Conservation (phyloP, 73 alveolate genomes). For the Stentor roeselii region DNA sequence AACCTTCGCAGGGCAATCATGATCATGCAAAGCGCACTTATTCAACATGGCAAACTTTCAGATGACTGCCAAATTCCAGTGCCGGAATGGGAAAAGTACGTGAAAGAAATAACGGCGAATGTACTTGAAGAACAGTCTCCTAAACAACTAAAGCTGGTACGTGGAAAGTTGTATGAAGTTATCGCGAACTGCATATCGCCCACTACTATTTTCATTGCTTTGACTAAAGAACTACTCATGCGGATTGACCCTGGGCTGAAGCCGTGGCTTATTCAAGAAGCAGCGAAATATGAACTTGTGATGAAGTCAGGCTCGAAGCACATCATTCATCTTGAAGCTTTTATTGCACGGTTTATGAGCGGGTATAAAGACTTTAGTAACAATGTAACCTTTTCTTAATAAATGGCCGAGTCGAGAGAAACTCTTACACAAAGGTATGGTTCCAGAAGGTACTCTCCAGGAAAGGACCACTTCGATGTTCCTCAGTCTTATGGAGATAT, state of each 20-base stretch:
- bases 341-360: slow-evolving; percentile 76
- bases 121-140: slow-evolving; percentile 49
- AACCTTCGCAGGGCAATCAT: slow-evolving; percentile 76
- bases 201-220: slow-evolving; percentile 51
- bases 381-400: too few species aligned
- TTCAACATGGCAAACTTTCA: slow-evolving; percentile 27
- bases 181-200: slow-evolving; percentile 68
- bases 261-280: slow-evolving; percentile 64
- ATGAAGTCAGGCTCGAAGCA: slow-evolving; percentile 88
- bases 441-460: too few species aligned
- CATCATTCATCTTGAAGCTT: slow-evolving; percentile 94
- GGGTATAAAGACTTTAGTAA: slow-evolving; percentile 25
- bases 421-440: too few species aligned
- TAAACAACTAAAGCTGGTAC: slow-evolving; percentile 44
- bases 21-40: slow-evolving; percentile 49
- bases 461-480: too few species aligned
- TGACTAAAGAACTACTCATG: slow-evolving; percentile 58
- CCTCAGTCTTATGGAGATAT: slow-evolving; percentile 16
- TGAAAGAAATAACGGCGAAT: slow-evolving; percentile 42
- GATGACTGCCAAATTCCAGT: slow-evolving; percentile 34
- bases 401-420: too few species aligned
- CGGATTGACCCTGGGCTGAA: slow-evolving; percentile 53
- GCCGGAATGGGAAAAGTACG: slow-evolving; percentile 52
- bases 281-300: slow-evolving; percentile 79
- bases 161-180: slow-evolving; percentile 64